Percentiles rank a stretch among this genome's conserved stretches.
These are phyloP conservation scores for Cyberlindnera euphorbiae DNA, from an alignment of 805 yeast species.

Conservation along the genomic window DNA sequence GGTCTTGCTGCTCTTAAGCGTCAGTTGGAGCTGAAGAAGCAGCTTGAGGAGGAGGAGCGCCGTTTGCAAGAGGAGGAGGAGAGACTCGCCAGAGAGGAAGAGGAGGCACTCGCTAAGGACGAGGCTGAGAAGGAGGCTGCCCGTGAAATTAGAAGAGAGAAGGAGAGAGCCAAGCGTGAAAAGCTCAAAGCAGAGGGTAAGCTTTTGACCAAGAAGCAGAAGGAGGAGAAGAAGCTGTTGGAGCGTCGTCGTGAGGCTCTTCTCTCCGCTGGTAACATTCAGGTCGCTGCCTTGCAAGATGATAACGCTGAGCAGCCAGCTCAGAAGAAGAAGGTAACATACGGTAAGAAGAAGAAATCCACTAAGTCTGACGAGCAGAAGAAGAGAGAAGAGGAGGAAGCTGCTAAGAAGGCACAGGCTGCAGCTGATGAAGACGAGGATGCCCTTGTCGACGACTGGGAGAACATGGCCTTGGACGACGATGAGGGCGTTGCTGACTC, in stretches of 20 bases:
- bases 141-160: slow-evolving; percentile 70
- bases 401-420: slow-evolving; percentile 18
- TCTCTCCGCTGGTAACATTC: slow-evolving; percentile 65
- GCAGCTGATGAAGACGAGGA: slow-evolving; percentile 29
- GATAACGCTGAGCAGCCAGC: slow-evolving; percentile 30
- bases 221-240: slow-evolving; percentile 79
- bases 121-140: slow-evolving; percentile 51
- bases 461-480: slow-evolving; percentile 57
- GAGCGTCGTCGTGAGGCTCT: slow-evolving; percentile 89
- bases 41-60: slow-evolving; percentile 78
- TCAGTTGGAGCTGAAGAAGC: slow-evolving; percentile 85
- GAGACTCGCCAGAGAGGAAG: slow-evolving; percentile 42
- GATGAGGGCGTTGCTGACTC: slow-evolving; percentile 51
- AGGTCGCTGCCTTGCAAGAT: slow-evolving; percentile 64
- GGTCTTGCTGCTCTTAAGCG: slow-evolving; percentile 87
- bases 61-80: slow-evolving; percentile 75
- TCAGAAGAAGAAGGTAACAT: slow-evolving; percentile 60
- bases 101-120: slow-evolving; percentile 40
- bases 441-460: slow-evolving; percentile 80
- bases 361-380: slow-evolving; percentile 23
- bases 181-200: slow-evolving; percentile 96
- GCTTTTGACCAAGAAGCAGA: slow-evolving; percentile 87
- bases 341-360: slow-evolving; percentile 65
- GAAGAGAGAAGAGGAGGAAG: slow-evolving; percentile 25
- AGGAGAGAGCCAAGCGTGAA: slow-evolving; percentile 80